Evolutionary conservation across 2,329 filamentous ascomycete genomes (phyloP).

Genomic region (Cladosporium sp.): DNA sequence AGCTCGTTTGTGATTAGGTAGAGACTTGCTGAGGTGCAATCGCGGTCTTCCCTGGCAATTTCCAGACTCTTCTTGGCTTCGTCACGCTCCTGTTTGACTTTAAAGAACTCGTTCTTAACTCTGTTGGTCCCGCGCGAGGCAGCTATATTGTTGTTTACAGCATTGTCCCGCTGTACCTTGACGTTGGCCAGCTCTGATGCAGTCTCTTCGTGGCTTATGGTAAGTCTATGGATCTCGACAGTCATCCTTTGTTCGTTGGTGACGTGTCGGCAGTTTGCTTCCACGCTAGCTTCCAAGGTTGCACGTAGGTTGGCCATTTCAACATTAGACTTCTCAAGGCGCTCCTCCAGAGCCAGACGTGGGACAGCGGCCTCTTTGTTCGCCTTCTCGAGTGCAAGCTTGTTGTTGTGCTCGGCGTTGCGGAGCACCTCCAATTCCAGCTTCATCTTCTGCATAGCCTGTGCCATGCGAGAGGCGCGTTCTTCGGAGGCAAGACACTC

Average conservation of each 20-base stretch:
- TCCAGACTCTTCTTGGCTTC: background rate
- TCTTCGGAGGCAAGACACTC: background rate
- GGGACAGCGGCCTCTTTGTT: background rate
- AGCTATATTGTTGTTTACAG: background rate
- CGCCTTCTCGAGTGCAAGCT: background rate
- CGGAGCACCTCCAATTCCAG: background rate
- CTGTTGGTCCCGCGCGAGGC: background rate
- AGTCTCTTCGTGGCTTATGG: background rate
- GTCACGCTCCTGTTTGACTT: background rate
- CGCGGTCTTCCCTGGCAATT: background rate
- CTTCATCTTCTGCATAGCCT: background rate
- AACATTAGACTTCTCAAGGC: background rate
- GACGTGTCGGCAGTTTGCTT: background rate
- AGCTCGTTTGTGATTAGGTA: background rate
- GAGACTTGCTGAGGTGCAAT: background rate
- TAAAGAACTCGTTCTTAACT: background rate
- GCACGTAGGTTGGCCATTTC: background rate
- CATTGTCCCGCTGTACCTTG: background rate
- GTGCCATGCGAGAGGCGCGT: background rate
- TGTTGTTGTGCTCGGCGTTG: background rate
- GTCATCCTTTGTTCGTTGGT: background rate
- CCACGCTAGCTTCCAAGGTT: background rate
- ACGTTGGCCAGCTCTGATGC: background rate
- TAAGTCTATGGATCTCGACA: background rate
- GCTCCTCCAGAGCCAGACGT: background rate